Conservation (phyloP, 2,329 filamentous ascomycete species). For the Aspergillus sergii region DNA sequence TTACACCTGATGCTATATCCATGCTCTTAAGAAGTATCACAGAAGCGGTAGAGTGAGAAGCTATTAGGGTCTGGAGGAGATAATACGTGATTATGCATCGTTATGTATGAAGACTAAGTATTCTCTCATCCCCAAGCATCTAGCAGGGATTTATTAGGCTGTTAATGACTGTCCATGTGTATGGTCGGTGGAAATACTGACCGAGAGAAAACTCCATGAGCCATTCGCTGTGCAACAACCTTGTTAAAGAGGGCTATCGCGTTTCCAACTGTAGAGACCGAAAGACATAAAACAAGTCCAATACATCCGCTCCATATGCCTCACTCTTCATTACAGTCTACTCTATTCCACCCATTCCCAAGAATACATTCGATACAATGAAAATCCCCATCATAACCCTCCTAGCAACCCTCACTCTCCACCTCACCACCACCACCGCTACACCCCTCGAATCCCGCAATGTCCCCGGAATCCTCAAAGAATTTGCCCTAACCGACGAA, state of each 20-base stretch:
- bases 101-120: too few species aligned
- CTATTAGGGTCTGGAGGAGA: too few species aligned
- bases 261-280: neutral
- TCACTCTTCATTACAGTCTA: too few species aligned
- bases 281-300: neutral
- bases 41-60: too few species aligned
- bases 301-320: neutral
- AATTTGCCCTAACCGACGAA: neutral
- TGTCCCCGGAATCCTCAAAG: neutral
- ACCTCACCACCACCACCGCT: neutral
- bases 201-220: neutral
- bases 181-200: neutral
- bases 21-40: too few species aligned
- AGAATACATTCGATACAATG: neutral
- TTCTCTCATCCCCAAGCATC: too few species aligned
- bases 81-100: too few species aligned
- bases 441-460: neutral
- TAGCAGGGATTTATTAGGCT: too few species aligned
- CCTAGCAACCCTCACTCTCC: neutral
- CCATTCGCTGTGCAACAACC: neutral
- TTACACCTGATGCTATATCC: too few species aligned
- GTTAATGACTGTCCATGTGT: too few species aligned
- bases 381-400: neutral
- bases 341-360: too few species aligned
- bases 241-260: neutral